A percentile compares a stretch with the other conserved stretches of the same genome.
These are phyloP conservation scores for Fusarium temperatum DNA, from an alignment of 2,329 filamentous ascomycete genomes.

Conservation along the genomic window DNA sequence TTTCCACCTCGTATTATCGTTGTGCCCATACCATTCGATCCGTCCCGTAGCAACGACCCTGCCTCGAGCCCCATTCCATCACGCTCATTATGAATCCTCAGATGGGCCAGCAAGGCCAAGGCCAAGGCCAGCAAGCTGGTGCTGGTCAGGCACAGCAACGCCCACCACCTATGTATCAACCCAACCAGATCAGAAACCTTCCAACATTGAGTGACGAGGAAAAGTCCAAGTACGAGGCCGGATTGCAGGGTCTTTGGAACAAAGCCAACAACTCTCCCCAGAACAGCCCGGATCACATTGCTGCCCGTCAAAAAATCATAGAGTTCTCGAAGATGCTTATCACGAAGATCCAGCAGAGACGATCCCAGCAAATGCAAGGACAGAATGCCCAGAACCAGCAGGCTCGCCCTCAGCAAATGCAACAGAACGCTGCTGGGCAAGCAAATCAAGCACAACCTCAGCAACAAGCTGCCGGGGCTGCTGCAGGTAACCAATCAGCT, in stretches of 20 bases:
- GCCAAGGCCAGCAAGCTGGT: slow-evolving; percentile 38
- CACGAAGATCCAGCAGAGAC: slow-evolving; percentile 58
- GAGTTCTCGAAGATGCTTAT: slow-evolving; percentile 69
- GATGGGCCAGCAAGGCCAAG: slow-evolving; percentile 40
- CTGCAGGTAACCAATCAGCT: slow-evolving; percentile 17
- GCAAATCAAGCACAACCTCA: slow-evolving; percentile 35
- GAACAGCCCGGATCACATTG: slow-evolving; percentile 58
- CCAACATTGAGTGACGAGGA: slow-evolving; percentile 63
- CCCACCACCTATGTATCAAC: slow-evolving; percentile 57
- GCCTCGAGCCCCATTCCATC: not conserved
- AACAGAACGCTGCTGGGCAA: slow-evolving; percentile 33
- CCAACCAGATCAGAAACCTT: slow-evolving; percentile 61
- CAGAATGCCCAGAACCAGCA: slow-evolving; percentile 40
- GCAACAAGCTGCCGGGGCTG: slow-evolving; percentile 16
- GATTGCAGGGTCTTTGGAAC: slow-evolving; percentile 63
- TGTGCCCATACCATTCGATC: not conserved
- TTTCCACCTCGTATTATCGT: not conserved
- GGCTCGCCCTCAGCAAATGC: slow-evolving; percentile 35
- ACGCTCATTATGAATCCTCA: slow-evolving; percentile 37
- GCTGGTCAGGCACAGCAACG: slow-evolving; percentile 37
- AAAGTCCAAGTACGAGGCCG: slow-evolving; percentile 66
- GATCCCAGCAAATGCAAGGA: slow-evolving; percentile 46
- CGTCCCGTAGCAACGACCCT: not conserved
- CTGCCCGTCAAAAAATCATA: slow-evolving; percentile 65
- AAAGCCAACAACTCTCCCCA: slow-evolving; percentile 58